A percentile compares a stretch with the other conserved stretches of the same genome.
phyloP scores from a whole-genome alignment of 768 basidiomycete species.

The Hericium rajendrae region DNA sequence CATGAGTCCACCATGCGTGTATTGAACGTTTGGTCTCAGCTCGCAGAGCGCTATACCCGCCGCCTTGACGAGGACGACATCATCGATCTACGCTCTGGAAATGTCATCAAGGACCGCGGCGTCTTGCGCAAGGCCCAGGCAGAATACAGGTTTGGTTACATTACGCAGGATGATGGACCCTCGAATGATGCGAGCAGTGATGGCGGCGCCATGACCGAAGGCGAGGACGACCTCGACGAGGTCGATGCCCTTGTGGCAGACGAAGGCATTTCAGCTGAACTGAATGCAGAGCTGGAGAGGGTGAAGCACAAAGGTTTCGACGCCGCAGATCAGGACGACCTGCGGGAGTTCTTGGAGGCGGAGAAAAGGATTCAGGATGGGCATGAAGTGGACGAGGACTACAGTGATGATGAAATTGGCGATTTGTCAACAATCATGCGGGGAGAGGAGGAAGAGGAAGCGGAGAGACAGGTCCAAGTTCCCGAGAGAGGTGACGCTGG shows the following conservation, averaged over 20 bases:
- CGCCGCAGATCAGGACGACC: constrained; percentile 49
- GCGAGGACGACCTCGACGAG: constrained; percentile 50
- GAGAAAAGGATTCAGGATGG: constrained; percentile 42
- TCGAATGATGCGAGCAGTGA: constrained; percentile 31
- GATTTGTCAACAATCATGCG: constrained; percentile 11
- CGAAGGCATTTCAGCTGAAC: constrained; percentile 23
- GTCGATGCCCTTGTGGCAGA: constrained; percentile 39
- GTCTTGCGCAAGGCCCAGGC: constrained; percentile 37
- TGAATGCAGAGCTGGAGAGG: constrained; percentile 21
- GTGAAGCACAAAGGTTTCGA: constrained; percentile 35
- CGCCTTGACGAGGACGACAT: constrained; percentile 74
- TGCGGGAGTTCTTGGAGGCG: constrained; percentile 57
- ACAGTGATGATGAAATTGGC: constrained; percentile 9
- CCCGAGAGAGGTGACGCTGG: constrained; percentile 7
- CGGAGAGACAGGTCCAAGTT: constrained; percentile 4
- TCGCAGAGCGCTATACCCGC: constrained; percentile 59
- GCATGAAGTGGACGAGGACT: constrained; percentile 38
- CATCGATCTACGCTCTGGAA: constrained; percentile 51
- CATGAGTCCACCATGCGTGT: constrained; percentile 49
- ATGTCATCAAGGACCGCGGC: constrained; percentile 63
- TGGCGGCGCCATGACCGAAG: constrained; percentile 29
- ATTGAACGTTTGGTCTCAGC: constrained; percentile 52
- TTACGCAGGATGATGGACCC: constrained; percentile 27
- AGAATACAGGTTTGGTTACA: constrained; percentile 42
- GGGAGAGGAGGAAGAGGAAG: constrained; percentile 21